Conservation (phyloP, 305 asterid species). For the Striga hermonthica region DNA sequence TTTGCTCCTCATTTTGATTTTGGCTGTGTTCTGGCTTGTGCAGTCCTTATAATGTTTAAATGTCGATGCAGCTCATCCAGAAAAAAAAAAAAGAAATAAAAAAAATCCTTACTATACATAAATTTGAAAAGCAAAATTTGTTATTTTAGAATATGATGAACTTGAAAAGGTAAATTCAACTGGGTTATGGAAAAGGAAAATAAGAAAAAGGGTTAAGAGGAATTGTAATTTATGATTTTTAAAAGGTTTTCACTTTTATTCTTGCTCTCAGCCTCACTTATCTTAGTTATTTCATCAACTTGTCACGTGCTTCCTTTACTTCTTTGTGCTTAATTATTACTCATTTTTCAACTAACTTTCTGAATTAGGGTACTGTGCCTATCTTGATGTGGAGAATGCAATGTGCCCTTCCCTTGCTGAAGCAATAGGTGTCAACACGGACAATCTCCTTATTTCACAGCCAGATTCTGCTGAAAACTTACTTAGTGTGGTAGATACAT, state of each 20-base stretch:
- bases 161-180: neutral
- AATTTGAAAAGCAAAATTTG: neutral
- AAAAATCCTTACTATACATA: neutral
- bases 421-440: slow-evolving; percentile 74
- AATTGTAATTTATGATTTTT: no score
- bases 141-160: neutral
- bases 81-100: neutral
- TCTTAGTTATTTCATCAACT: no score
- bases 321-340: no score
- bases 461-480: slow-evolving; percentile 95
- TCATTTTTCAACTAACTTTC: neutral
- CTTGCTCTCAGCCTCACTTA: no score
- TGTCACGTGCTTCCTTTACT: no score
- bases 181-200: slow-evolving; percentile 3
- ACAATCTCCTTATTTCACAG: slow-evolving; percentile 85
- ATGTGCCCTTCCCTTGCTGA: slow-evolving; percentile 77
- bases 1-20: neutral
- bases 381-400: slow-evolving; percentile 93
- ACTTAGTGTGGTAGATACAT: slow-evolving; percentile 82
- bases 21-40: neutral
- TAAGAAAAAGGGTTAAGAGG: no score
- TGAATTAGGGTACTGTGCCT: slow-evolving; percentile 85
- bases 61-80: neutral
- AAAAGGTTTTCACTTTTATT: no score
- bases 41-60: neutral